Evolutionary conservation across 306 rosid species (phyloP).

Genomic region (Dalbergia cochinchinensis): DNA sequence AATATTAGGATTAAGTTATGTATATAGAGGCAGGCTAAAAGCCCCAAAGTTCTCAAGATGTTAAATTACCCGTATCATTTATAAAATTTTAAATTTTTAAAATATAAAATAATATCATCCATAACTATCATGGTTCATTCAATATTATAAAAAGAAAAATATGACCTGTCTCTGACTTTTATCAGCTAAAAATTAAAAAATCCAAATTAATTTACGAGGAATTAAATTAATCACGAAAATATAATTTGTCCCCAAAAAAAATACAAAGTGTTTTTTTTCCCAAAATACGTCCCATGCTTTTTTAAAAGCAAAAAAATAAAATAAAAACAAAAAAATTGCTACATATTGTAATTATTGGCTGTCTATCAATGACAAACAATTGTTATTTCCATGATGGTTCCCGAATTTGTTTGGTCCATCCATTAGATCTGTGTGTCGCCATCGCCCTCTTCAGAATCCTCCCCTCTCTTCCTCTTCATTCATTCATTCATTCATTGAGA

Average conservation of each 20-base stretch:
- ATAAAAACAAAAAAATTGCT: not conserved
- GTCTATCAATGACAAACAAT: constrained; percentile 32
- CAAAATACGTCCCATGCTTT: not conserved
- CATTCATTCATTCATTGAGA: constrained; percentile 46
- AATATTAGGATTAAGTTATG: too few relatives aligned
- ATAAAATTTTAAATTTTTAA: too few relatives aligned
- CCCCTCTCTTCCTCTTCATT: constrained; percentile 37
- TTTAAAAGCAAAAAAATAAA: too few relatives aligned
- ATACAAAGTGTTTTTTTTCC: not conserved
- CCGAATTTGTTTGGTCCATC: constrained; percentile 43
- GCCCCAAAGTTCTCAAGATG: too few relatives aligned
- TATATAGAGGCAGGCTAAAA: too few relatives aligned
- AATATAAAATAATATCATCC: not conserved
- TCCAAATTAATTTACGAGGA: not conserved
- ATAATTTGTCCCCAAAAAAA: not conserved
- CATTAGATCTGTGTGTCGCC: constrained; percentile 52
- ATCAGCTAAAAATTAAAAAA: not conserved
- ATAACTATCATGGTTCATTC: too few relatives aligned
- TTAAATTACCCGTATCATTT: too few relatives aligned
- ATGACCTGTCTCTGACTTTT: too few relatives aligned
- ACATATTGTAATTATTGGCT: not conserved
- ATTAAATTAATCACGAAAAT: not conserved
- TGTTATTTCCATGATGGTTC: constrained; percentile 43
- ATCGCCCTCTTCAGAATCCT: constrained; percentile 1
- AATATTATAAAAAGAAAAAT: too few relatives aligned